These are phyloP conservation scores for Psophocarpus tetragonolobus DNA, from an alignment of 306 rosid species.

Conservation along the genomic window DNA sequence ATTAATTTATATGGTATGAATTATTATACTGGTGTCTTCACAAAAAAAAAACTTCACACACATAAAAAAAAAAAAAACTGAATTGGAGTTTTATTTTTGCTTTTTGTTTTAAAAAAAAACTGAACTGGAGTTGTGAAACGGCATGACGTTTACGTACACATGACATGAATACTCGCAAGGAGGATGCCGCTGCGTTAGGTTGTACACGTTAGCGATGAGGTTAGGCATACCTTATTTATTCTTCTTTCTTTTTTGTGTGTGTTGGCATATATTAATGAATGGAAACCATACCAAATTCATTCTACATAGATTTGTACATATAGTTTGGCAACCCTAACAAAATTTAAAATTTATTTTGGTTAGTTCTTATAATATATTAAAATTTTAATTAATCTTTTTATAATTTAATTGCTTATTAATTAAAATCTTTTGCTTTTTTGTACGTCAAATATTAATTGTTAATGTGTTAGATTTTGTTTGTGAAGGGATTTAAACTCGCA, in stretches of 20 bases:
- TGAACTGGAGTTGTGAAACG: background rate
- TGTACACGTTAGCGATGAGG: background rate
- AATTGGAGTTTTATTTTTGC: background rate
- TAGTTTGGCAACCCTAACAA: background rate
- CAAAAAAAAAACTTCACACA: too few relatives aligned
- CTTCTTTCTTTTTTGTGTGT: background rate
- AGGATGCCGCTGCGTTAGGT: constrained; percentile 6
- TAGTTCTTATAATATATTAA: too few relatives aligned
- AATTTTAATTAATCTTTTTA: too few relatives aligned
- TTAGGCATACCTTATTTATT: background rate
- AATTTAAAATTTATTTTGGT: background rate
- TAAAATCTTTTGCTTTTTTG: too few relatives aligned
- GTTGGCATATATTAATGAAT: background rate
- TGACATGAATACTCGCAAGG: background rate
- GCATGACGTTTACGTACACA: background rate
- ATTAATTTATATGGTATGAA: too few relatives aligned
- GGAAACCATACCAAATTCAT: background rate
- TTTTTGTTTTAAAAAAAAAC: too few relatives aligned
- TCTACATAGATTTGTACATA: background rate
- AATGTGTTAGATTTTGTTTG: too few relatives aligned
- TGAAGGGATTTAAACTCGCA: too few relatives aligned
- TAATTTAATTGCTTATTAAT: too few relatives aligned
- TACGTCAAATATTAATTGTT: too few relatives aligned
- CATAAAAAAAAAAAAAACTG: background rate
- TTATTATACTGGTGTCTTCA: too few relatives aligned